Evolutionary conservation across 1,284 basidiomycete genomes (phyloP).

Genomic region (Cryptococcus deneoformans): DNA sequence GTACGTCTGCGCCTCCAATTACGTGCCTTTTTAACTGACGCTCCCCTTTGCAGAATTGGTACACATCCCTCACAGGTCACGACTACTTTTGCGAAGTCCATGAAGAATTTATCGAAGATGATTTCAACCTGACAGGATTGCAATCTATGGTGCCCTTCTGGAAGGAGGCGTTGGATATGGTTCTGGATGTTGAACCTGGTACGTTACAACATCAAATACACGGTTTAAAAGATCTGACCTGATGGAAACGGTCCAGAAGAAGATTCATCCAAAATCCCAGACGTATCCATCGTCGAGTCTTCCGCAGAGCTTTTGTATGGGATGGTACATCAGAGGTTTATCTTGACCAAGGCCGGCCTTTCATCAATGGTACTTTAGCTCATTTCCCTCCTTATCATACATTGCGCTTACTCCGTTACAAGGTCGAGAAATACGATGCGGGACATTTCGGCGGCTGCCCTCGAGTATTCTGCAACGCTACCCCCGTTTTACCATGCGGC

Average conservation of each 20-base stretch:
- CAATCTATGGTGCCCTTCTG: slow-evolving; percentile 95
- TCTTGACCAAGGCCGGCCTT: slow-evolving; percentile 89
- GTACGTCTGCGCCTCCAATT: slow-evolving; percentile 25
- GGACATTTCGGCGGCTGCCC: slow-evolving; percentile 94
- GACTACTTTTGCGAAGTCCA: slow-evolving; percentile 98
- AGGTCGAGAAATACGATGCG: slow-evolving; percentile 95
- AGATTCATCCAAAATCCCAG: slow-evolving; percentile 72
- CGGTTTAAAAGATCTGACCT: background rate
- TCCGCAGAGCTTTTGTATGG: slow-evolving; percentile 98
- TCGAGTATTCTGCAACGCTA: slow-evolving; percentile 87
- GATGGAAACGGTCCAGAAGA: slow-evolving; percentile 58
- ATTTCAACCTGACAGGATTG: slow-evolving; percentile 97
- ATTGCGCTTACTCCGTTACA: slow-evolving; percentile 4
- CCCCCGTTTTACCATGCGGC: slow-evolving; percentile 91
- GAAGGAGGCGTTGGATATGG: slow-evolving; percentile 99
- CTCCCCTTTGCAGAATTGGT: slow-evolving; percentile 63
- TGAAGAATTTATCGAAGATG: slow-evolving; percentile 99
- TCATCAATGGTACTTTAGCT: slow-evolving; percentile 78
- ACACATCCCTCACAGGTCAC: slow-evolving; percentile 96
- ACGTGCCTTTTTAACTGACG: background rate
- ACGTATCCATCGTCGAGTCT: slow-evolving; percentile 97
- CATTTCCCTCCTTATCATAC: background rate
- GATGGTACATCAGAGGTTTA: slow-evolving; percentile 95
- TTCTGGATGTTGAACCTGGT: slow-evolving; percentile 99
- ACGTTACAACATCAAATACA: slow-evolving; percentile 36